Conservation (phyloP, 2,329 filamentous ascomycete species). For the Pseudocercospora crystallina region DNA sequence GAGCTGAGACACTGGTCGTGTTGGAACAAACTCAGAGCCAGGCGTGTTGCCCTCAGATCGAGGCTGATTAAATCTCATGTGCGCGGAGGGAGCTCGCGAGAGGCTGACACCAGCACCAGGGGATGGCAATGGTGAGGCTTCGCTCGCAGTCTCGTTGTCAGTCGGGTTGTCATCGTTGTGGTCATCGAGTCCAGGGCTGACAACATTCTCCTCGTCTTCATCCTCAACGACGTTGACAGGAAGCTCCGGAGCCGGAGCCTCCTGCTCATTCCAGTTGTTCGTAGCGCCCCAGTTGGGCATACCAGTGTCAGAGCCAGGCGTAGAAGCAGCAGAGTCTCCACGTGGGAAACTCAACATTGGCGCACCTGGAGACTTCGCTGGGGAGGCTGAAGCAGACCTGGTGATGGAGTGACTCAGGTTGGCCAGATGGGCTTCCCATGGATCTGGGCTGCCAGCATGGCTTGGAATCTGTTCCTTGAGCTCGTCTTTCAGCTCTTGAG, state of each 20-base stretch:
- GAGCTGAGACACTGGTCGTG: slow-evolving; percentile 16
- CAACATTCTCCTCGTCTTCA: neutral
- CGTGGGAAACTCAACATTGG: no score
- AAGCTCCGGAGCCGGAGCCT: neutral
- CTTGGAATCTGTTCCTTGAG: neutral
- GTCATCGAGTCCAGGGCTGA: slow-evolving; percentile 10
- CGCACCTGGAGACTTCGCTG: no score
- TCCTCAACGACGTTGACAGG: no score
- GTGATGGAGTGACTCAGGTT: neutral
- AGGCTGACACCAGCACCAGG: slow-evolving; percentile 4
- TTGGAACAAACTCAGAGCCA: slow-evolving; percentile 15
- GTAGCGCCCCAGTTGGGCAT: neutral
- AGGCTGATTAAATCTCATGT: neutral
- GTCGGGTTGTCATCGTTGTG: slow-evolving; percentile 10
- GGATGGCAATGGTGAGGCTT: slow-evolving; percentile 2
- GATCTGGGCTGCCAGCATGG: neutral
- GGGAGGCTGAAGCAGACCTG: neutral
- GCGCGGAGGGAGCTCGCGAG: slow-evolving; percentile 3
- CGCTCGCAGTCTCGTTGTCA: neutral
- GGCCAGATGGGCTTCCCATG: slow-evolving; percentile 4
- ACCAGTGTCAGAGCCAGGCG: neutral
- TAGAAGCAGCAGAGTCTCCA: neutral
- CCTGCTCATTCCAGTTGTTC: slow-evolving; percentile 3
- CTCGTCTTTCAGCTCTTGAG: no score
- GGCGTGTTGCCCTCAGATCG: slow-evolving; percentile 7